A percentile compares a stretch with the other conserved stretches of the same genome.
Conservation (phyloP, 2,329 filamentous ascomycete species). For the Neopestalotiopsis rosae region DNA sequence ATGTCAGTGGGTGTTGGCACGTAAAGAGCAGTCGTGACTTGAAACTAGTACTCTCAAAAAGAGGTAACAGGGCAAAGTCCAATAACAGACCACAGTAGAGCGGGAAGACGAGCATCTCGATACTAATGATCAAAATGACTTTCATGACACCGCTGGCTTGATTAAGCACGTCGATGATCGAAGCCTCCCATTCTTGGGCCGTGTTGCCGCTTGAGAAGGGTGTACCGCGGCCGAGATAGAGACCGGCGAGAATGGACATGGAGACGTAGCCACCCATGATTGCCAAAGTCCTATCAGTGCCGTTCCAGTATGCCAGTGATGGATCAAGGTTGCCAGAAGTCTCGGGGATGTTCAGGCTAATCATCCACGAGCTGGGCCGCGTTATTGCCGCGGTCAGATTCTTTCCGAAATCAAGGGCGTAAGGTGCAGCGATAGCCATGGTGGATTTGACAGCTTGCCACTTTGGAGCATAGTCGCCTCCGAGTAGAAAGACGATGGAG, state of each 20-base stretch:
- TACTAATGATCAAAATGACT: constrained; percentile 96
- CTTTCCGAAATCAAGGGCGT: constrained; percentile 32
- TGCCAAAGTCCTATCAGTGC: constrained; percentile 69
- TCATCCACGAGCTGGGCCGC: constrained; percentile 62
- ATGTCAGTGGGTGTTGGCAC: constrained; percentile 79
- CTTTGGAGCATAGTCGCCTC: constrained; percentile 46
- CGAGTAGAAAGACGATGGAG: constrained; percentile 48
- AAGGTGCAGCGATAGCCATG: constrained; percentile 25
- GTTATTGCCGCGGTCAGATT: constrained; percentile 42
- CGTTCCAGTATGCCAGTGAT: constrained; percentile 70
- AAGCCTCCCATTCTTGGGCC: constrained; percentile 72
- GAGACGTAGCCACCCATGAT: constrained; percentile 83
- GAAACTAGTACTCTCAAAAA: constrained; percentile 84
- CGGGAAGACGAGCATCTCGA: constrained; percentile 98
- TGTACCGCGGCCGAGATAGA: constrained; percentile 78
- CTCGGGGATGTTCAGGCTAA: constrained; percentile 56
- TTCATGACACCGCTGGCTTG: constrained; percentile 98
- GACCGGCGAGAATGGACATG: constrained; percentile 73
- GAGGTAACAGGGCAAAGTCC: constrained; percentile 84
- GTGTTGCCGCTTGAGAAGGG: constrained; percentile 66
- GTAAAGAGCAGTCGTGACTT: constrained; percentile 81
- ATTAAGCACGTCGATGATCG: constrained; percentile 80
- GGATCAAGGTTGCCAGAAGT: constrained; percentile 51
- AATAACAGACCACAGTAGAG: constrained; percentile 93
- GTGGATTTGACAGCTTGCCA: constrained; percentile 27